Conservation (phyloP, 1,139 yeast genomes). For the Magnusiomyces suaveolens region DNA sequence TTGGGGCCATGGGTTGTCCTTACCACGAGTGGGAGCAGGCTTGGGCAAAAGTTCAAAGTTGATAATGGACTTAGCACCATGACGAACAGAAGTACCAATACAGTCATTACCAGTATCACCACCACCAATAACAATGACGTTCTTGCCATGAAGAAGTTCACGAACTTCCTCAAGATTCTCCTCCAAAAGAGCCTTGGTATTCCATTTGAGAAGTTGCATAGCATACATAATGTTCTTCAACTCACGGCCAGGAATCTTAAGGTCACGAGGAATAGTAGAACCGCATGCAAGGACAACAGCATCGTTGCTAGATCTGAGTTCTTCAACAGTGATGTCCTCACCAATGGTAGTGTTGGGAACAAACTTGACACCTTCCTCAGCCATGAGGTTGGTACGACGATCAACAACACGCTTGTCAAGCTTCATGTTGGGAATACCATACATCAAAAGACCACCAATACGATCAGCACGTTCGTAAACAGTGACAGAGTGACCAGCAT, state of each 20-base stretch:
- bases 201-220: conserved; percentile 80
- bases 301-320: conserved; percentile 54
- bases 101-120: conserved; percentile 99
- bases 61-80: conserved; percentile 87
- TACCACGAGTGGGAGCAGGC: conserved; percentile 78
- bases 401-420: conserved; percentile 86
- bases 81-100: conserved; percentile 94
- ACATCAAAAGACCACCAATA: conserved; percentile 95
- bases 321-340: conserved; percentile 61
- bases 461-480: conserved; percentile 92
- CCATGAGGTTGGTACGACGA: conserved; percentile 84
- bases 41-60: conserved; percentile 92
- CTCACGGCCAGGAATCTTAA: conserved; percentile 88
- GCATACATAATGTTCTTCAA: conserved; percentile 86
- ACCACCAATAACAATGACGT: conserved; percentile 96
- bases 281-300: conserved; percentile 91
- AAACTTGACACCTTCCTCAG: conserved; percentile 82
- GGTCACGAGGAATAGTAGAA: conserved; percentile 91
- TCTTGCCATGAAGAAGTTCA: conserved; percentile 65
- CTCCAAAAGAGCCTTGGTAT: conserved; percentile 83
- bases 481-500: conserved; percentile 86
- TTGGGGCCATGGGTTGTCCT: conserved; percentile 99
- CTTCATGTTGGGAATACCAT: conserved; percentile 99
- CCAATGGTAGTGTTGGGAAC: conserved; percentile 73
- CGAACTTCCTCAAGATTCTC: conserved; percentile 71